Base-by-base conservation (phyloP, 2,329 filamentous ascomycete genomes). In the Talaromyces funiculosus region DNA sequence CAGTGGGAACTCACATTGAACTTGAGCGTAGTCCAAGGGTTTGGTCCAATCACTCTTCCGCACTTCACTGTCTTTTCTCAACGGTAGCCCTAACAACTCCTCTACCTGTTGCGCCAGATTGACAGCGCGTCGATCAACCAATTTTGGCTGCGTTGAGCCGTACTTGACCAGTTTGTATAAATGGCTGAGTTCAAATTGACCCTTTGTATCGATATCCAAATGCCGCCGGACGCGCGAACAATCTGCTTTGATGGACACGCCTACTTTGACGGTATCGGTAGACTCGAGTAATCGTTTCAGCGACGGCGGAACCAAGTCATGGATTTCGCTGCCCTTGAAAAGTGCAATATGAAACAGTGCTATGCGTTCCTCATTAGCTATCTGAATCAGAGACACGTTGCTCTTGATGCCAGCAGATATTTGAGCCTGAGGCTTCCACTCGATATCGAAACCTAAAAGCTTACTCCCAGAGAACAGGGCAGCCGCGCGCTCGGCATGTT, bases 361-460 rank as follows among this genome's bases (percentile, higher is more conserved):
- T 53, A 97, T 87, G 14, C 86, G 87, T 63, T 87, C 84, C 45
- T 89, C 84, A 62, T 86, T 89, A 0, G 92, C 90, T 22, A 97
- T 73, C 73, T 97, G 93, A 45, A 97, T 87, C 38, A 97, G 75
- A 0, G 90, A 92, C 6, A 95, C 84, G 63, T 92, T 90, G 56
- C 82, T 79, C 64, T 89, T 87, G 3, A 86, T 75, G 3, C 80
- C 78, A 2, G 80, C 71, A 7, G 64, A 67, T 20, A 71, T 78
- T 5, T 70, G 80, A 0, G 84, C 80, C 5, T 82, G 77, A 1
- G 78, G 65, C 57, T 85, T 81, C 92, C 93, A 97, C 76, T 97
- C 93, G 63, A 97, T 81, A 68, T 97, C 92, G 63, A 97, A 91
- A 0, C 92, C 92, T n/a, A 97, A 72, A 2, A 95, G 75, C 40